These are phyloP conservation scores for Schwanniomyces yamadae DNA, from an alignment of 805 yeast species.

Conservation along the genomic window DNA sequence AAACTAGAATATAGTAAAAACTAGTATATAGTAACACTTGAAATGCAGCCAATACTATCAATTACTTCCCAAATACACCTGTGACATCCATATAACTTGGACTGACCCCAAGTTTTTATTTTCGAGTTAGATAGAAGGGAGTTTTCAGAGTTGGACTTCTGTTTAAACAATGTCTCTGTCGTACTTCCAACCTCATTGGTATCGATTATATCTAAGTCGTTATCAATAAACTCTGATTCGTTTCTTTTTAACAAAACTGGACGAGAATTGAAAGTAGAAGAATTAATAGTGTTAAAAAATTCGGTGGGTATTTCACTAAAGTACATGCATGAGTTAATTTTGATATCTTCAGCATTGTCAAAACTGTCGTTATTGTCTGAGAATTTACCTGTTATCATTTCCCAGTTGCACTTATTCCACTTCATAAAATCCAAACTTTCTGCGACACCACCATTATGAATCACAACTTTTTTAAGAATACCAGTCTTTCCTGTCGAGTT, in stretches of 20 bases:
- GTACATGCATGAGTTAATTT: slow-evolving; percentile 25
- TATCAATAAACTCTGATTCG: slow-evolving; percentile 39
- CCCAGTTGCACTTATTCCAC: slow-evolving; percentile 53
- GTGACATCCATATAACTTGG: slow-evolving; percentile 38
- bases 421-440: slow-evolving; percentile 53
- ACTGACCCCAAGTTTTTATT: slow-evolving; percentile 42
- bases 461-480: slow-evolving; percentile 43
- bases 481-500: slow-evolving; percentile 22
- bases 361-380: slow-evolving; percentile 2
- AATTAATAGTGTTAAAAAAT: slow-evolving; percentile 16
- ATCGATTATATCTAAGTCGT: slow-evolving; percentile 34
- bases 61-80: slow-evolving; percentile 45
- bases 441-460: slow-evolving; percentile 53
- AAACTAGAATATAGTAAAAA: too few relatives aligned
- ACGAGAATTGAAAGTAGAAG: slow-evolving; percentile 10
- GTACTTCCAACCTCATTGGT: slow-evolving; percentile 15
- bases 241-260: slow-evolving; percentile 40
- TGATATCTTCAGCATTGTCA: not conserved
- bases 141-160: slow-evolving; percentile 6
- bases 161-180: slow-evolving; percentile 2
- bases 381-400: slow-evolving; percentile 16
- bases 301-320: slow-evolving; percentile 28
- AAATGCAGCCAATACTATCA: slow-evolving; percentile 33
- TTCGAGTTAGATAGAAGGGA: slow-evolving; percentile 10
- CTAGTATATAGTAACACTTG: slow-evolving; percentile 38